Evolutionary conservation across 1,284 basidiomycete species (phyloP).

Genomic region (Coniferiporia sulphurascens): DNA sequence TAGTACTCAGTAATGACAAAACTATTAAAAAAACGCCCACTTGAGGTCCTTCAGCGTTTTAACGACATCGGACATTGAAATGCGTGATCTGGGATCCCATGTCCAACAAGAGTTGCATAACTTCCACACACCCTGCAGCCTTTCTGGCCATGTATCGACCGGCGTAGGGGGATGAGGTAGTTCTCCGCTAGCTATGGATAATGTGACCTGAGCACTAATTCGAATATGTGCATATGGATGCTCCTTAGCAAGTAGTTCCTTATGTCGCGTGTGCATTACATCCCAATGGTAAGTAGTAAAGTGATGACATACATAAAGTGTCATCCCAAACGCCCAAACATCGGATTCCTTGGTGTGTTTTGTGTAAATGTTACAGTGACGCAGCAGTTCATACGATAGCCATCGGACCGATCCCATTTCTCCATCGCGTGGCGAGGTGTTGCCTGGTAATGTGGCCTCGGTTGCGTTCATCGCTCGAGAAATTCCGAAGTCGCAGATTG

Average conservation of each 20-base stretch:
- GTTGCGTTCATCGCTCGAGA: neutral
- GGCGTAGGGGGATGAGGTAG: neutral
- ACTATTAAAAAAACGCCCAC: neutral
- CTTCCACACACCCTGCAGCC: neutral
- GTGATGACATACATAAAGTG: neutral
- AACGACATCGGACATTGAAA: neutral
- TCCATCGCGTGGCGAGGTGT: neutral
- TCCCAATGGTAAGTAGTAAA: neutral
- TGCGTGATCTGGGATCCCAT: neutral
- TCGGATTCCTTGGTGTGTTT: neutral
- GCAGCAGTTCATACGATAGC: neutral
- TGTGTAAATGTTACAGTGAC: neutral
- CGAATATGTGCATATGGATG: neutral
- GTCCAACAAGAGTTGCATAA: neutral
- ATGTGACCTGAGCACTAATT: neutral
- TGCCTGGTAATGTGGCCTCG: neutral
- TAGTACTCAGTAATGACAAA: no score
- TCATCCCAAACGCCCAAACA: neutral
- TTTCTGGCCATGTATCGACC: neutral
- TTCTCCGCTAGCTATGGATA: neutral
- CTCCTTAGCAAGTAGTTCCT: conserved; percentile 5
- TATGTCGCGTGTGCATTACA: no score
- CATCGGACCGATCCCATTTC: conserved; percentile 1
- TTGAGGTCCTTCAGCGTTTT: neutral
- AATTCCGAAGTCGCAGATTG: conserved; percentile 10